phyloP scores from a whole-genome alignment of 2,329 filamentous ascomycete species.

The Blastomyces gilchristii region DNA sequence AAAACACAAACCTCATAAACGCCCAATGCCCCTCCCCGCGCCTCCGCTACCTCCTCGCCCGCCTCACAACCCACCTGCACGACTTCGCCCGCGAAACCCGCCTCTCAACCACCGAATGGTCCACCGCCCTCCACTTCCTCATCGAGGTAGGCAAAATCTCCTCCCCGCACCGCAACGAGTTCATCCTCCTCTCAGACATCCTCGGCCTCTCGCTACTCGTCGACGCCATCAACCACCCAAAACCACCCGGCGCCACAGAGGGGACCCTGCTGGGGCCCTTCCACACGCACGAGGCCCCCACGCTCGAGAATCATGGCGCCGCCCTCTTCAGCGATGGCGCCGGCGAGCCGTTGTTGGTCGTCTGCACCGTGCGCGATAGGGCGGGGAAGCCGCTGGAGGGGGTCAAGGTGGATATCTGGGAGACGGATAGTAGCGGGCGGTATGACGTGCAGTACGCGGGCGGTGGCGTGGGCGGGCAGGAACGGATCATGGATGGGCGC shows the following conservation, averaged over 20 bases:
- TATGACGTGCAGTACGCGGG: constrained; percentile 70
- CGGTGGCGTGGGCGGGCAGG: constrained; percentile 36
- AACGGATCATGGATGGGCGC: constrained; percentile 54
- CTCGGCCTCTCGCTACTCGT: constrained; percentile 70
- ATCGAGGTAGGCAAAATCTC: constrained; percentile 63
- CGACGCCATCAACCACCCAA: constrained; percentile 75
- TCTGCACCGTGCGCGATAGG: constrained; percentile 62
- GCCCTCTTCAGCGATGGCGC: constrained; percentile 57
- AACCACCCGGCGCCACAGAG: constrained; percentile 55
- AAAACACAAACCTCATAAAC: constrained; percentile 53
- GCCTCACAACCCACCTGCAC: constrained; percentile 66
- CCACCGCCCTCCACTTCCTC: constrained; percentile 60
- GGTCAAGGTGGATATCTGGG: constrained; percentile 74
- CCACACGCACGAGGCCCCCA: constrained; percentile 66
- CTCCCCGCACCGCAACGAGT: constrained; percentile 66
- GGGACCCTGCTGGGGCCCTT: constrained; percentile 74
- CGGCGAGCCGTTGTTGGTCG: constrained; percentile 59
- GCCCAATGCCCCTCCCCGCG: constrained; percentile 55
- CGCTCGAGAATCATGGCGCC: constrained; percentile 42
- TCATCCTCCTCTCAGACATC: constrained; percentile 71
- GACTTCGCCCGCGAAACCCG: constrained; percentile 73
- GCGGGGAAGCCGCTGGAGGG: constrained; percentile 51
- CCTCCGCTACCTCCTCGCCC: constrained; percentile 60
- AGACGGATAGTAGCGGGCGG: constrained; percentile 67
- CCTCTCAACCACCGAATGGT: constrained; percentile 68